Percentiles rank a stretch among this genome's conserved stretches.
Evolutionary conservation across 225 moss, liverwort and hornwort species (phyloP).

Genomic region (Rhytidiadelphus loreus): DNA sequence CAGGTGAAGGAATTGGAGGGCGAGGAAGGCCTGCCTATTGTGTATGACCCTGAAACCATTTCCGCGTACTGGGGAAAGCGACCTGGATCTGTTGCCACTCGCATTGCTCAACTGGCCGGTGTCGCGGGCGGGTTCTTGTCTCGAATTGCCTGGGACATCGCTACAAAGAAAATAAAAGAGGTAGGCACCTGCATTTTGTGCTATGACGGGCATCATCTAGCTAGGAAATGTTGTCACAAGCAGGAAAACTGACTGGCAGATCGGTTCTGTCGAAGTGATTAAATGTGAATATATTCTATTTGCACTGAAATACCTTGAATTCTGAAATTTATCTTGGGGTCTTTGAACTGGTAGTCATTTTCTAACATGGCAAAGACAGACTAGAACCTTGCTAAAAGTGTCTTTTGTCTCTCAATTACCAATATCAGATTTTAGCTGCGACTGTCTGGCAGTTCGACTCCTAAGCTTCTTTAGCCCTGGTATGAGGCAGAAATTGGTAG

Average conservation of each 20-base stretch:
- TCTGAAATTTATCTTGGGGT: not conserved
- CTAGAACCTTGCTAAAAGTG: not conserved
- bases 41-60: constrained; percentile 77
- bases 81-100: constrained; percentile 80
- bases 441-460: too few relatives aligned
- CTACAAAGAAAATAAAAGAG: constrained; percentile 72
- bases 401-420: not conserved
- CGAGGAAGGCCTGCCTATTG: constrained; percentile 56
- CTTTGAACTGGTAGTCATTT: not conserved
- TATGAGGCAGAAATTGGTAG: not conserved
- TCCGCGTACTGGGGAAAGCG: constrained; percentile 91
- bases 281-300: not conserved
- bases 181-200: constrained; percentile 3
- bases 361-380: not conserved
- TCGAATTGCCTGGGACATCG: constrained; percentile 70
- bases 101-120: constrained; percentile 70
- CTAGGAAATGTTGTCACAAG: not conserved
- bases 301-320: not conserved
- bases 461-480: not conserved
- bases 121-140: constrained; percentile 93
- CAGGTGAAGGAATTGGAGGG: constrained; percentile 68
- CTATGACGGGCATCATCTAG: not conserved
- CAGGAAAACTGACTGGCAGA: not conserved
- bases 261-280: not conserved
- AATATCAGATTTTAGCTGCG: not conserved